Evolutionary conservation across 2,329 filamentous ascomycete species (phyloP).

Genomic region (Ilyonectria mors-panacis): DNA sequence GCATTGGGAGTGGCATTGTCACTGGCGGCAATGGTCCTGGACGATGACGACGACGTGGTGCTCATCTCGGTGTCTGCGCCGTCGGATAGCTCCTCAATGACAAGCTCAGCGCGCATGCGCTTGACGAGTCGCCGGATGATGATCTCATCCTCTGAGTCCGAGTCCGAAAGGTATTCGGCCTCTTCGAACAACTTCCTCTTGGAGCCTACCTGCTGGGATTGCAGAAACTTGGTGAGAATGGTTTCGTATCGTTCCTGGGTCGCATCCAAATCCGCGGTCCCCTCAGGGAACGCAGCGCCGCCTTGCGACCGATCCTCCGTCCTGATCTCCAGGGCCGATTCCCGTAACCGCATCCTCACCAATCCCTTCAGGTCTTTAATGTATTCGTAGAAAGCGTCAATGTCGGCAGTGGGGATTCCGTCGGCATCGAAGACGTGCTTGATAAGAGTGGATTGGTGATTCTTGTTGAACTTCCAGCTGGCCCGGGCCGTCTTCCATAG

Average conservation of each 20-base stretch:
- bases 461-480: slow-evolving; percentile 97
- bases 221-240: slow-evolving; percentile 66
- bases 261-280: slow-evolving; percentile 63
- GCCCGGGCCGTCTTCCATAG: slow-evolving; percentile 80
- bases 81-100: slow-evolving; percentile 69
- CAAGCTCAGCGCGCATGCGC: slow-evolving; percentile 74
- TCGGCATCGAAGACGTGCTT: slow-evolving; percentile 84
- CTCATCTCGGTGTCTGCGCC: slow-evolving; percentile 58
- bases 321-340: slow-evolving; percentile 75
- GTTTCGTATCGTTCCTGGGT: slow-evolving; percentile 69
- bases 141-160: slow-evolving; percentile 62
- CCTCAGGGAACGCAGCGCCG: slow-evolving; percentile 63
- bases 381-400: slow-evolving; percentile 81
- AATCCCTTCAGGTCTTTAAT: slow-evolving; percentile 84
- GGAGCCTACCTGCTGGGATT: slow-evolving; percentile 52
- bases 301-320: slow-evolving; percentile 69
- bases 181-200: slow-evolving; percentile 69
- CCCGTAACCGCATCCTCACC: slow-evolving; percentile 77
- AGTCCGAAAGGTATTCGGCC: slow-evolving; percentile 64
- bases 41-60: slow-evolving; percentile 49
- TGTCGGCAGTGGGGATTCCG: slow-evolving; percentile 79
- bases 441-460: slow-evolving; percentile 86
- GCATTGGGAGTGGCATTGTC: slow-evolving; percentile 49
- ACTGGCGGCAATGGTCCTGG: slow-evolving; percentile 48
- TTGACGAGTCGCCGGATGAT: slow-evolving; percentile 71